Percentiles rank a stretch among this genome's conserved stretches.
phyloP scores from a whole-genome alignment of 75 land plant genomes.

The Pseudotsuga menziesii region DNA sequence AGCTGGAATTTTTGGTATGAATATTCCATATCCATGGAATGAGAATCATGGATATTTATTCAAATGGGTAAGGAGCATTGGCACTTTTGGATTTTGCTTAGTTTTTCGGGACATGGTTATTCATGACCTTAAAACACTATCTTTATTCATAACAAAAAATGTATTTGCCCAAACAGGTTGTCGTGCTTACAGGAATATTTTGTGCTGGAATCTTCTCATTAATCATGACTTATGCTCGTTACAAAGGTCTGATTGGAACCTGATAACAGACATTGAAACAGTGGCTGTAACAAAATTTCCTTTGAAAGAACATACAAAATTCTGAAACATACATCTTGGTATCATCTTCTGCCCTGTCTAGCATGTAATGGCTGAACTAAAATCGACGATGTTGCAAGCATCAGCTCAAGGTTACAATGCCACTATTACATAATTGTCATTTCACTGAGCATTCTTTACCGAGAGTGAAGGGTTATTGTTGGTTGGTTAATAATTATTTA shows the following conservation, averaged over 20 bases:
- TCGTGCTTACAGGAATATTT: conserved; percentile 38
- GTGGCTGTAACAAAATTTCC: too few species aligned
- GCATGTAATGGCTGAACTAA: too few species aligned
- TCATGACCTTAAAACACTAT: not conserved
- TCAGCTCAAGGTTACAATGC: too few species aligned
- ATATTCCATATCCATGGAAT: conserved; percentile 94
- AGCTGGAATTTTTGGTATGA: conserved; percentile 98
- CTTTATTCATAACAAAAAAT: not conserved
- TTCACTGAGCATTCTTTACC: too few species aligned
- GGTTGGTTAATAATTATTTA: too few species aligned
- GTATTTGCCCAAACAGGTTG: conserved; percentile 48
- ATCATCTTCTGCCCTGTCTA: too few species aligned
- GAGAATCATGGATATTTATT: conserved; percentile 59
- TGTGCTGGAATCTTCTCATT: conserved; percentile 39
- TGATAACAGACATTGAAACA: conserved; percentile 11
- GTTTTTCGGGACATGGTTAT: not conserved
- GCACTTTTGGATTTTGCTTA: not conserved
- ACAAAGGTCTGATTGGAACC: conserved; percentile 87
- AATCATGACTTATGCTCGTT: conserved; percentile 78
- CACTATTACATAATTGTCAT: too few species aligned
- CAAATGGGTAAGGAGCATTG: conserved; percentile 72
- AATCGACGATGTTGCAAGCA: too few species aligned
- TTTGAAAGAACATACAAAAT: too few species aligned
- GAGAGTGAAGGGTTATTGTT: too few species aligned
- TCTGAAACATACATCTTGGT: too few species aligned